phyloP scores from a whole-genome alignment of 306 rosid genomes.

The Gastrolobium bilobum region DNA sequence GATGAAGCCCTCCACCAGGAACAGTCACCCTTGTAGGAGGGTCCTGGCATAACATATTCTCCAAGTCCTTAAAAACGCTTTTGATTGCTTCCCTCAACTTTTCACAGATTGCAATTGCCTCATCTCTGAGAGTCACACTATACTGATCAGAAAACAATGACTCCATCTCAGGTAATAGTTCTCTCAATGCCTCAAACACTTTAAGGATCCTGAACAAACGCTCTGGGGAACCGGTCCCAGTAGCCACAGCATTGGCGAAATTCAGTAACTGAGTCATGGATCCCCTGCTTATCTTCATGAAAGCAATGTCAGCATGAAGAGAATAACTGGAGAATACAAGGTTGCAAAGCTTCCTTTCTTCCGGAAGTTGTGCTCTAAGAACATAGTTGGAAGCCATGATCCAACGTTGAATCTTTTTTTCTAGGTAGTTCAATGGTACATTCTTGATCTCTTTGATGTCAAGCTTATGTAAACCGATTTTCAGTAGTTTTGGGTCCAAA shows the following conservation, averaged over 20 bases:
- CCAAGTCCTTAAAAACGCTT: constrained; percentile 71
- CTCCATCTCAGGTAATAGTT: constrained; percentile 62
- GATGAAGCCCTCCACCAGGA: constrained; percentile 74
- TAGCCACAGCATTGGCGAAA: constrained; percentile 66
- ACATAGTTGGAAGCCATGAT: constrained; percentile 59
- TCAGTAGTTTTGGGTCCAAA: constrained; percentile 58
- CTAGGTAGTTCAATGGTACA: constrained; percentile 65
- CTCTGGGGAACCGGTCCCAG: constrained; percentile 67
- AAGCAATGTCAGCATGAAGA: constrained; percentile 62
- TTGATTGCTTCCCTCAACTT: constrained; percentile 63
- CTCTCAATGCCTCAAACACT: constrained; percentile 66
- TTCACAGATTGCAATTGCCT: constrained; percentile 65
- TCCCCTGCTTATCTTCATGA: constrained; percentile 70
- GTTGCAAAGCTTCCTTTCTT: constrained; percentile 70
- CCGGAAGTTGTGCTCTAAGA: constrained; percentile 62
- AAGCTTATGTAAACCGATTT: constrained; percentile 65
- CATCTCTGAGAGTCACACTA: constrained; percentile 59
- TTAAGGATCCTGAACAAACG: constrained; percentile 64
- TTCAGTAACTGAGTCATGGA: constrained; percentile 65
- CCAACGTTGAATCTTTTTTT: constrained; percentile 76
- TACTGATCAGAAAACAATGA: constrained; percentile 60
- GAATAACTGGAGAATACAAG: constrained; percentile 66
- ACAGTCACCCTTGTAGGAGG: constrained; percentile 56
- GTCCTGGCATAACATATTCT: constrained; percentile 63
- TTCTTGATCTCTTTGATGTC: constrained; percentile 67